Evolutionary conservation across 192 early-diverging fungal species (phyloP).

Genomic region (Entomortierella chlamydospora): DNA sequence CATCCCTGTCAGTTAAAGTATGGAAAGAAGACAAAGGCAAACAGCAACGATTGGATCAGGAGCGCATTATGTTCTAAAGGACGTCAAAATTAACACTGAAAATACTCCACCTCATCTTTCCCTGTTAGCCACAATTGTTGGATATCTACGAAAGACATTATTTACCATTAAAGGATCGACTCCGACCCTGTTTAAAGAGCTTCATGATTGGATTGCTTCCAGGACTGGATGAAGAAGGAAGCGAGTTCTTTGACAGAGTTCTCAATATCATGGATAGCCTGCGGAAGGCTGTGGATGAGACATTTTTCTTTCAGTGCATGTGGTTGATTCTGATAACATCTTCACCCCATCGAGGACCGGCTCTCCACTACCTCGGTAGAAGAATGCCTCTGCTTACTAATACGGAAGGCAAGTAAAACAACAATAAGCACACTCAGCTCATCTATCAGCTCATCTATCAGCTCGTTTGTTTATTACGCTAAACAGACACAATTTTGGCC

Average conservation of each 20-base stretch:
- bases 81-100: neutral
- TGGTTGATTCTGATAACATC: constrained; percentile 84
- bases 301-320: constrained; percentile 86
- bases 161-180: constrained; percentile 73
- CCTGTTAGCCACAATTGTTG: constrained; percentile 78
- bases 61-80: neutral
- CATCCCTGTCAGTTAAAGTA: constrained; percentile 84
- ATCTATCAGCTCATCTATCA: neutral
- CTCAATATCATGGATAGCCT: constrained; percentile 66
- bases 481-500: neutral
- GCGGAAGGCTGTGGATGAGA: constrained; percentile 71
- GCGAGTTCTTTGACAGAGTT: constrained; percentile 85
- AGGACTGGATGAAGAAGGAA: constrained; percentile 89
- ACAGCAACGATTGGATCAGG: neutral
- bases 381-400: constrained; percentile 76
- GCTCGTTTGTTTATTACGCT: neutral
- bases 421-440: neutral
- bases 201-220: constrained; percentile 85
- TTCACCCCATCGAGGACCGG: constrained; percentile 73
- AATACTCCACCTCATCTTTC: neutral
- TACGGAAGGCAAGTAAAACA: constrained; percentile 63
- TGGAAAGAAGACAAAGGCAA: neutral
- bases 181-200: constrained; percentile 83
- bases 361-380: constrained; percentile 82
- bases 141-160: constrained; percentile 80